phyloP scores from a whole-genome alignment of 2,329 filamentous ascomycete genomes.

The Colletotrichum falcatum region DNA sequence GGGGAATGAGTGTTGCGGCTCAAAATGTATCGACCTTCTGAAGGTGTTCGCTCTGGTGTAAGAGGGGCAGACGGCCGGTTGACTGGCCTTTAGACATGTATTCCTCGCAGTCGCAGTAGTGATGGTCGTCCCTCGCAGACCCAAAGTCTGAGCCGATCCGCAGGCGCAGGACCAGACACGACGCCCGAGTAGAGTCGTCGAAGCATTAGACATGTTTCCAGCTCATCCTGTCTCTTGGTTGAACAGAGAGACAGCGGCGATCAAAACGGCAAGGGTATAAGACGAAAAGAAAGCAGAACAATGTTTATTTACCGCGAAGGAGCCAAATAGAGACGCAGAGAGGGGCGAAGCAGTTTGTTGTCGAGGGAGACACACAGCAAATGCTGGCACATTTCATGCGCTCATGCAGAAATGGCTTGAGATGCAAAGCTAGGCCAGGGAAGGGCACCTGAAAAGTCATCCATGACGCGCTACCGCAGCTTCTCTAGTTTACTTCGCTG shows the following conservation, averaged over 20 bases:
- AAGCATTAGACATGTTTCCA: slow-evolving; percentile 55
- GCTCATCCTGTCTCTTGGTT: slow-evolving; percentile 49
- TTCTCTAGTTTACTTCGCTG: slow-evolving; percentile 32
- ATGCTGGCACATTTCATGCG: slow-evolving; percentile 40
- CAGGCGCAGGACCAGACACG: slow-evolving; percentile 48
- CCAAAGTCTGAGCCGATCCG: slow-evolving; percentile 42
- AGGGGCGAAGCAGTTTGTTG: slow-evolving; percentile 9
- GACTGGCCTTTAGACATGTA: slow-evolving; percentile 18
- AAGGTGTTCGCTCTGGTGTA: slow-evolving; percentile 11
- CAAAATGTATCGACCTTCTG: slow-evolving; percentile 33
- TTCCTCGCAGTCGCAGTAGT: slow-evolving; percentile 14
- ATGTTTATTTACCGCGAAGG: slow-evolving; percentile 24
- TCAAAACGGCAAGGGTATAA: neutral
- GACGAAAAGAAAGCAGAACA: neutral
- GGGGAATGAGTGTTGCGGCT: slow-evolving; percentile 27
- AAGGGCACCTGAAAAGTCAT: slow-evolving; percentile 49
- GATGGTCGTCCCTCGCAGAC: slow-evolving; percentile 32
- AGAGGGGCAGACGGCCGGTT: slow-evolving; percentile 6
- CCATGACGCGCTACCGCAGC: slow-evolving; percentile 53
- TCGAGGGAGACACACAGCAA: slow-evolving; percentile 23
- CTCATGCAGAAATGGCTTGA: slow-evolving; percentile 38
- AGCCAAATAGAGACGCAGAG: slow-evolving; percentile 1
- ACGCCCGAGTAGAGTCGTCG: slow-evolving; percentile 49
- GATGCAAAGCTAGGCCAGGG: slow-evolving; percentile 38
- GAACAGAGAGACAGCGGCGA: slow-evolving; percentile 28